phyloP scores from a whole-genome alignment of 2,329 filamentous ascomycete genomes.

The Xylaria sp. region DNA sequence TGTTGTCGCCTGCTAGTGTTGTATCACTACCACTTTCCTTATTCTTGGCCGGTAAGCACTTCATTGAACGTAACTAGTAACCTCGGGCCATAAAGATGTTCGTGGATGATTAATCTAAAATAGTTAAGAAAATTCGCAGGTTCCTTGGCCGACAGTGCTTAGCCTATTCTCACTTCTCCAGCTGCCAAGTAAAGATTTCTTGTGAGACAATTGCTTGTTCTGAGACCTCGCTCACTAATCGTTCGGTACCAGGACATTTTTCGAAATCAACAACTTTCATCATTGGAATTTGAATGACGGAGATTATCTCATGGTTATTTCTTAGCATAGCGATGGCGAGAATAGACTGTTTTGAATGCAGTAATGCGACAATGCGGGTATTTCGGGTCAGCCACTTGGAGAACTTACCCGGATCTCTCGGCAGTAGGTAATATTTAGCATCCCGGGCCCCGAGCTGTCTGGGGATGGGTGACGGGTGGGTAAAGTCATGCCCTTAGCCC shows the following conservation, averaged over 20 bases:
- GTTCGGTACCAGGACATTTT: neutral
- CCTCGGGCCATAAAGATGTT: too few species aligned
- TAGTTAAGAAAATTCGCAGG: too few species aligned
- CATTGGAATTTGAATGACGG: neutral
- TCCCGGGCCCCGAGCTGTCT: neutral
- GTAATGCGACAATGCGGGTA: neutral
- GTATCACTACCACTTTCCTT: too few species aligned
- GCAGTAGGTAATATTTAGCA: neutral
- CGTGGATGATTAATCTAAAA: too few species aligned
- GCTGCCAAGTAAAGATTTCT: neutral
- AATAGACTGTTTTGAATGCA: neutral
- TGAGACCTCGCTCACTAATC: neutral
- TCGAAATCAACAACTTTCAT: neutral
- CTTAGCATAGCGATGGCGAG: neutral
- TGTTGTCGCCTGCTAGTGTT: too few species aligned
- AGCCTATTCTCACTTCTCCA: too few species aligned
- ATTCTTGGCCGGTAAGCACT: too few species aligned
- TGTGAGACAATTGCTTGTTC: neutral
- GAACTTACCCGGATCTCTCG: slow-evolving; percentile 1
- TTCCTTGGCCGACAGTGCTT: too few species aligned
- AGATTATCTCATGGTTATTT: neutral
- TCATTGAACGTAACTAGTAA: too few species aligned
- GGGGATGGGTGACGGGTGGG: neutral
- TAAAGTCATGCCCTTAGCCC: neutral
- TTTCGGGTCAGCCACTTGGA: neutral